Evolutionary conservation across 2,329 filamentous ascomycete genomes (phyloP).

Genomic region (Apiospora hydei): DNA sequence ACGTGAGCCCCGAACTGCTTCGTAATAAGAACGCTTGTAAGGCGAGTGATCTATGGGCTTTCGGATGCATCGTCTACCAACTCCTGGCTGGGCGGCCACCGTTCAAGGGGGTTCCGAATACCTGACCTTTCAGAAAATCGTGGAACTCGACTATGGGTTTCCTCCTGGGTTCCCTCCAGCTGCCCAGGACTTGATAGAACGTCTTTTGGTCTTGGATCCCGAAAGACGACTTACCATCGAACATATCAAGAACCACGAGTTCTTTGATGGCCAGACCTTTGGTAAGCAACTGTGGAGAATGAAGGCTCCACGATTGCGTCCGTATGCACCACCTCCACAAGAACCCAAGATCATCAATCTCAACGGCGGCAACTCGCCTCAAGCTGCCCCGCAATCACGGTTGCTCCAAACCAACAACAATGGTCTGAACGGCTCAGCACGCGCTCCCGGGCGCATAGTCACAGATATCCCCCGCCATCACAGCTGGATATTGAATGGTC

Average conservation of each 20-base stretch:
- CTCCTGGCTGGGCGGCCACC: conserved; percentile 93
- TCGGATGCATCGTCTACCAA: conserved; percentile 97
- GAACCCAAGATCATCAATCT: conserved; percentile 79
- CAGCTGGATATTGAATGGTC: conserved; percentile 99
- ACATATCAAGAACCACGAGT: conserved; percentile 95
- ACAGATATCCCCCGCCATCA: conserved; percentile 96
- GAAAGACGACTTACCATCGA: conserved; percentile 85
- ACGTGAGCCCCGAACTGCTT: conserved; percentile 96
- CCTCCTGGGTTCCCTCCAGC: conserved; percentile 85
- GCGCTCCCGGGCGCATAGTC: conserved; percentile 81
- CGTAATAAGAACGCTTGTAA: conserved; percentile 98
- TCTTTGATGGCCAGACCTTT: conserved; percentile 88
- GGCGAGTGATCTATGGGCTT: conserved; percentile 97
- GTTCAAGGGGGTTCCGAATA: conserved; percentile 97
- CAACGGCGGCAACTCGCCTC: conserved; percentile 58
- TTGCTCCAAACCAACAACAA: conserved; percentile 44
- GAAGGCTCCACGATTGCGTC: conserved; percentile 85
- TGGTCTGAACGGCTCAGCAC: conserved; percentile 54
- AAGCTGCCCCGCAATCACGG: conserved; percentile 36
- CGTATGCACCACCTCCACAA: conserved; percentile 79
- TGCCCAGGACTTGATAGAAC: conserved; percentile 88
- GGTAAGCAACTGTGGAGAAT: conserved; percentile 87
- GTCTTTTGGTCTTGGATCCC: conserved; percentile 89
- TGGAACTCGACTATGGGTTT: conserved; percentile 92
- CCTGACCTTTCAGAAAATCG: conserved; percentile 97